Conservation (phyloP, 441 rosid species). For the Biscutella laevigata region DNA sequence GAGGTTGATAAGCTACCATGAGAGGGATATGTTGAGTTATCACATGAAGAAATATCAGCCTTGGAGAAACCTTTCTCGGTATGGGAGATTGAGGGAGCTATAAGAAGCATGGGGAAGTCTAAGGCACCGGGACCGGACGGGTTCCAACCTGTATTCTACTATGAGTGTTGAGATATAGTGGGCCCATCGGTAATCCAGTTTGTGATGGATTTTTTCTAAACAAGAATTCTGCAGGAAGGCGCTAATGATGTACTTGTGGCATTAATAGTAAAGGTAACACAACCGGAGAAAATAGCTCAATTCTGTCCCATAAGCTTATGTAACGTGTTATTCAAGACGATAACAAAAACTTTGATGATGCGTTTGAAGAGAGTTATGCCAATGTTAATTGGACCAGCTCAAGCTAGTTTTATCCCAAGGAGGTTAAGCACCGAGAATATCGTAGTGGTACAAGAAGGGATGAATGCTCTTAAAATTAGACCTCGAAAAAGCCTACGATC, state of each 20-base stretch:
- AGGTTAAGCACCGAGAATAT: no score
- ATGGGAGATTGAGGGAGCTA: background rate
- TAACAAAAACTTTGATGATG: background rate
- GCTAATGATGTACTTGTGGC: background rate
- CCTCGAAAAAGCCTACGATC: no score
- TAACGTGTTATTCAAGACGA: background rate
- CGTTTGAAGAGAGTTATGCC: background rate
- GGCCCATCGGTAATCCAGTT: background rate
- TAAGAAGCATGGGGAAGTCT: no score
- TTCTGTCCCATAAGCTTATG: no score
- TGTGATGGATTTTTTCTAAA: background rate
- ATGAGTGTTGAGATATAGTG: background rate
- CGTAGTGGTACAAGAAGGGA: no score
- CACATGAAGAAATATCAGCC: no score
- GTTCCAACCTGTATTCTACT: background rate
- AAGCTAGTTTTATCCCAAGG: background rate
- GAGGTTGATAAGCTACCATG: no score
- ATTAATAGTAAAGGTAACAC: background rate
- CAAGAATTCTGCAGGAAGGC: rapidly evolving
- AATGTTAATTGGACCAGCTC: background rate
- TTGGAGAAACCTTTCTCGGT: background rate
- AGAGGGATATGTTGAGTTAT: no score
- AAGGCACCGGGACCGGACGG: background rate
- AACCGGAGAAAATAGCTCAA: background rate
- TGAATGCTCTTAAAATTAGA: no score